Percentiles rank a stretch among this genome's conserved stretches.
These are phyloP conservation scores for Termitomyces sp. DNA, from an alignment of 768 basidiomycete species.

Conservation along the genomic window DNA sequence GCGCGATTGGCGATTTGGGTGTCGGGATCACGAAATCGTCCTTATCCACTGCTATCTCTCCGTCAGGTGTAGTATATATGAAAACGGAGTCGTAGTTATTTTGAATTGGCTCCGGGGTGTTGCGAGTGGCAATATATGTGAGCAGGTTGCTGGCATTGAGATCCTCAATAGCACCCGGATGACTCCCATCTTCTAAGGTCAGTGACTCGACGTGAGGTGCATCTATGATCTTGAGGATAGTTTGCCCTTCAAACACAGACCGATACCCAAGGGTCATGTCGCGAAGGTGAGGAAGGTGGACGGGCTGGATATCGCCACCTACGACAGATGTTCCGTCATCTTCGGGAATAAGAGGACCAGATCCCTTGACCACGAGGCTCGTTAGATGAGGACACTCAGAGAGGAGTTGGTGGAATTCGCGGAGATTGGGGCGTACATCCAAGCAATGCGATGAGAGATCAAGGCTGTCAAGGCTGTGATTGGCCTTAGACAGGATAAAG, in stretches of 20 bases:
- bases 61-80: constrained; percentile 3
- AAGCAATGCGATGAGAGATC: constrained; percentile 47
- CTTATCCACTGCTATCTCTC: background rate
- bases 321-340: constrained; percentile 11
- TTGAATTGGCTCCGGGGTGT: constrained; percentile 12
- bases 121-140: constrained; percentile 31
- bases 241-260: constrained; percentile 30
- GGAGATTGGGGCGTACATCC: constrained; percentile 49
- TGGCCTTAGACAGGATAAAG: constrained; percentile 33
- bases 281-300: constrained; percentile 32
- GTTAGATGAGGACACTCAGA: constrained; percentile 32
- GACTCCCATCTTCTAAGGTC: constrained; percentile 39
- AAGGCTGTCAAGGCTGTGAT: constrained; percentile 30
- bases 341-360: constrained; percentile 32
- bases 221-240: constrained; percentile 34
- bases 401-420: constrained; percentile 40
- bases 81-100: constrained; percentile 11
- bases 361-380: constrained; percentile 42
- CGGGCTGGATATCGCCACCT: constrained; percentile 21
- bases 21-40: background rate
- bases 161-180: constrained; percentile 34
- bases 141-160: constrained; percentile 36
- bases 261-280: constrained; percentile 41
- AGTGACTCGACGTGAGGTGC: constrained; percentile 34
- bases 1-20: background rate